phyloP scores from a whole-genome alignment of 2,329 filamentous ascomycete species.

The Harringtonia aguacate region DNA sequence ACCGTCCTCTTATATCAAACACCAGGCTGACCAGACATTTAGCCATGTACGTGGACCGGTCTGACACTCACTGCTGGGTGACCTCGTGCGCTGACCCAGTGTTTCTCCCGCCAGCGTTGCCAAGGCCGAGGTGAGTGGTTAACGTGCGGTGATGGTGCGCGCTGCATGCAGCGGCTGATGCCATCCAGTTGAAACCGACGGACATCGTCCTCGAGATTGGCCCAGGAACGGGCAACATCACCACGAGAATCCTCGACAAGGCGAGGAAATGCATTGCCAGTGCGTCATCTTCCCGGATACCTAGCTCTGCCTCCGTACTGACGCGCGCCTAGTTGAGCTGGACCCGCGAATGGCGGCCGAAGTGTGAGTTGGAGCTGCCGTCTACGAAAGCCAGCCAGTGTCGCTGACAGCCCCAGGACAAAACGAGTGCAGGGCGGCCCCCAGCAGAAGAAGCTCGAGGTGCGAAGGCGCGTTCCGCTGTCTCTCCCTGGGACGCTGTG shows the following conservation, averaged over 20 bases:
- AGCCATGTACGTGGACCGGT: conserved; percentile 1
- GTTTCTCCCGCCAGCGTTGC: conserved; percentile 6
- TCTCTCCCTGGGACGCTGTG: too few species aligned
- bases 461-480: too few species aligned
- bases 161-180: too few species aligned
- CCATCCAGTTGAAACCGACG: conserved; percentile 74
- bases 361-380: conserved; percentile 40
- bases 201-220: conserved; percentile 88
- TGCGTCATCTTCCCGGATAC: conserved; percentile 1
- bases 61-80: background rate
- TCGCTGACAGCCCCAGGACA: conserved; percentile 37
- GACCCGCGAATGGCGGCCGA: conserved; percentile 96
- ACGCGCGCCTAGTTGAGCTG: conserved; percentile 54
- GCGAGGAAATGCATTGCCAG: conserved; percentile 65
- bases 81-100: too few species aligned
- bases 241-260: conserved; percentile 77
- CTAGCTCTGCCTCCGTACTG: background rate
- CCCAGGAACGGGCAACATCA: conserved; percentile 77
- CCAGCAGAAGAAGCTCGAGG: conserved; percentile 71
- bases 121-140: conserved; percentile 13
- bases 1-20: background rate
- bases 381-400: background rate
- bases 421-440: conserved; percentile 89
- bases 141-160: too few species aligned
- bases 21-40: background rate